A percentile compares a stretch with the other conserved stretches of the same genome.
phyloP scores from a whole-genome alignment of 768 basidiomycete genomes.

The Sporobolomyces phaffii region DNA sequence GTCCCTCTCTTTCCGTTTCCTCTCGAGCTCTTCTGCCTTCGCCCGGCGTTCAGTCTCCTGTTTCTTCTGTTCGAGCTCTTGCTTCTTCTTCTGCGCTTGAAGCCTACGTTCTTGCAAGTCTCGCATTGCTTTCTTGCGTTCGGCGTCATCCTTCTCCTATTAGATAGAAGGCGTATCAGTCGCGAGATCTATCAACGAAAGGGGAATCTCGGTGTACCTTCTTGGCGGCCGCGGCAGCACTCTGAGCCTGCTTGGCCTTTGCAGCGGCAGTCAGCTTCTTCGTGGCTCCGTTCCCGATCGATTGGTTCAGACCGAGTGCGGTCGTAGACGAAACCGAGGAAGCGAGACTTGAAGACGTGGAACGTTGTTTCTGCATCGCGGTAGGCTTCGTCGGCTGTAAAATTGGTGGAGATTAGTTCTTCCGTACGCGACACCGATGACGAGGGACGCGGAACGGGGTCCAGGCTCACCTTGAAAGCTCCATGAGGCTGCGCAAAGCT shows the following conservation, averaged over 20 bases:
- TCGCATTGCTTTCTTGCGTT: constrained; percentile 68
- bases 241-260: constrained; percentile 73
- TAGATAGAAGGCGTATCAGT: background rate
- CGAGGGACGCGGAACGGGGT: background rate
- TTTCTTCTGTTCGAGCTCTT: constrained; percentile 63
- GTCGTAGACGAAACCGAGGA: constrained; percentile 54
- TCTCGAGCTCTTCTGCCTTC: constrained; percentile 42
- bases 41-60: constrained; percentile 78
- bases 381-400: constrained; percentile 12
- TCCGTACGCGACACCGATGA: no score
- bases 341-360: constrained; percentile 49
- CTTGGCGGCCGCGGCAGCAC: constrained; percentile 76
- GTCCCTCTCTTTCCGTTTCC: constrained; percentile 44
- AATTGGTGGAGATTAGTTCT: no score
- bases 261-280: constrained; percentile 60
- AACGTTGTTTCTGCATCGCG: constrained; percentile 3
- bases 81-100: constrained; percentile 56
- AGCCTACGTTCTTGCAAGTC: constrained; percentile 42
- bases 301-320: constrained; percentile 52
- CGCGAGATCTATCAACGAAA: background rate
- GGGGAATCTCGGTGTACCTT: constrained; percentile 56
- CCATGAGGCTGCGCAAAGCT: constrained; percentile 16
- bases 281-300: constrained; percentile 57
- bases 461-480: constrained; percentile 20
- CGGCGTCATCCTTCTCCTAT: constrained; percentile 83